Base-by-base conservation (phyloP, 2,329 filamentous ascomycete species). In the Aspergillus neotritici region DNA sequence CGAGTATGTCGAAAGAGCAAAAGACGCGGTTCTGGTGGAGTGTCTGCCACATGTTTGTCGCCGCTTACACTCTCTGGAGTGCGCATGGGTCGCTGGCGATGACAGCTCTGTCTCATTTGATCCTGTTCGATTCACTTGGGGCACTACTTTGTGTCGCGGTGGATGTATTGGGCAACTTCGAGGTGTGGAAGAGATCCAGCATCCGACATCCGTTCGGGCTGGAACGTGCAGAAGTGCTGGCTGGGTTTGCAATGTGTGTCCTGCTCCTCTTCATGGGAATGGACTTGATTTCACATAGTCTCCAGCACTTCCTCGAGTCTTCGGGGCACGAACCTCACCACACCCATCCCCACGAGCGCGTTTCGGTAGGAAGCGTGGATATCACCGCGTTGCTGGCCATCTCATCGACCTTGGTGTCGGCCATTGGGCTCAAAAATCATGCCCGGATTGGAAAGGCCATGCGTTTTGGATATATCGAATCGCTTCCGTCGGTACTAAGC, bases 241-340 rank as follows among this genome's bases (percentile, higher is more conserved):
- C 90, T 30, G 93, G 93, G 13, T 95, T 98, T 52, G 93, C 90
- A 48, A 88, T 97, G 82, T 94, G 89, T 40, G 86, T 98, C 31
- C 88, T 96, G 49, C 79, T 98, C 10, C 79, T 95, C n/a, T 98
- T 98, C 68, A 95, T 95, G 74, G 91, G 91, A 14, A 84, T 97
- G 58, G 93, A 98, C 58, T 80, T 98, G 37, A 84, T 98, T 48
- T 94, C 87, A 32, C 93, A 98, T 64, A 91, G 88, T 47, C 74
- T 95, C 12, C 93, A 95, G 62, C 91, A 98, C 65, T 79, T 89
- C n/a, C 79, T 98, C 9, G 91, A 96, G 66, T 75, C 80, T 14
- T 82, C 83, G 11, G 76, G 76, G 12, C 87, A 94, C 58, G 77
- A 83, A 41, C 76, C 87, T 15, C 88, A 94, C 57, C 83, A 86